Evolutionary conservation across 2,329 filamentous ascomycete genomes (phyloP), one percentile per base, ranked within the genome.

Genomic region (Nannizzia gypsea): DNA sequence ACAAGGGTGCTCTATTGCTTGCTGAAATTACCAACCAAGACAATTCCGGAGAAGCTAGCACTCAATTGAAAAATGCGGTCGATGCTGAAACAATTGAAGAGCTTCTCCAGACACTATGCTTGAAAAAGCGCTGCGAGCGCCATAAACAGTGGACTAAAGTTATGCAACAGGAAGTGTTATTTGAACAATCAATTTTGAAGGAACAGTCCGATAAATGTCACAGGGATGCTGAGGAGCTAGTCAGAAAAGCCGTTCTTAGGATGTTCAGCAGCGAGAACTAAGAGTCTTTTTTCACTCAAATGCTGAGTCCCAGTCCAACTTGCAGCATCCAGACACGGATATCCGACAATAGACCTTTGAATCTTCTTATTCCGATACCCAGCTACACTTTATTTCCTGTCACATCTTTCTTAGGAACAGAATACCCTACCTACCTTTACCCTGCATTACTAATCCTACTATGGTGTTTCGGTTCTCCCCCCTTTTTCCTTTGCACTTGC

Each of bases 111-210:
- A 76, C 76, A 2, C 70, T 79, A 9, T 79, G 77, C 65, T 70
- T 71, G 24, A 77, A 76, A 66, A 78, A 77, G 61, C 71, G 75
- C 3, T 79, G 77, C 61, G 73, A 78, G 61, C 67, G 76, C 62
- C 77, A 79, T 62, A 74, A 74, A 58, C 74, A 75, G 59, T 78
- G 77, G 77, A 65, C 72, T 54, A 78, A 77, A 63, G 70, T 77
- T 3, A 74, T 76, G 61, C 74, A 76, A 63, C 72, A 76, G 40
- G 76, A 78, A 52, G 70, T 74, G 22, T 63, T 69, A 3, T 76
- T 78, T 57, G 75, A 77, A 56, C 70, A 76, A 63, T 69, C 70
- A 40, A 69, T 71, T 22, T 67, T 74, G n/a, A 65, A 69, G 57
- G 66, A 71, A 61, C 73, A 73, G 59, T 70, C 77, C 58, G 64